Evolutionary conservation across 768 basidiomycete species (phyloP), one percentile per base, ranked within the genome.

Genomic region (Pulveroboletus sp.): DNA sequence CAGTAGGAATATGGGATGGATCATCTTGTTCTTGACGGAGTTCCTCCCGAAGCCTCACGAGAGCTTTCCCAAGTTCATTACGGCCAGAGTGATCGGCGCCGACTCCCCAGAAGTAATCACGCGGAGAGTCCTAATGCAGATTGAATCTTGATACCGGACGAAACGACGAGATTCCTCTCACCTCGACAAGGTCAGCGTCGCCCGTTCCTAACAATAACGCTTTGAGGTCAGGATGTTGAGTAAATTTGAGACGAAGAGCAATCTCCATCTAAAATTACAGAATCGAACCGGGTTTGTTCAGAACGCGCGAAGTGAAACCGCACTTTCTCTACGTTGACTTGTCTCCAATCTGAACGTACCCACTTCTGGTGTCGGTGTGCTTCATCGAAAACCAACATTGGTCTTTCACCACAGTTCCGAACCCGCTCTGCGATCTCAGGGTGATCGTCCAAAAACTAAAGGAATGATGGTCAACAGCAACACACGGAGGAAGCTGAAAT

Each of bases 21-120:
- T 63, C 39, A 20, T 55, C 35, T 31, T 51, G 63, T 50, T 63
- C 68, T 19, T 56, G 56, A 61, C 78, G 80, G 45, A 86, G 68
- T 62, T 75, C 77, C 40, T 71, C 67, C 53, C 86, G 73, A 55
- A 89, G 68, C 54, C 83, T 77, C 55, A 80, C 77, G 11, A 88
- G 74, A 11, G 82, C 80, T 62, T 82, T 85, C 35, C 86, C 87
- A 27, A 89, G 77, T 63, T 89, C 84, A 54, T 89, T 89, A 34
- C 80, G 78, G 19, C 86, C 86, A 58, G 73, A 69, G 23, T 76
- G 70, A 63, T 89, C 82, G 32, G 76, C 71, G 6, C 86, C 86
- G 52, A 81, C 66, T n/a, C 86, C 86, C 85, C 86, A 89, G 66
- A 87, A 87, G 34, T 83, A 73, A 63, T 89, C 86, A 54, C 80